Percentiles rank a stretch among this genome's conserved stretches.
phyloP scores from a whole-genome alignment of 1,284 basidiomycete genomes.

The Peniophora sp. region DNA sequence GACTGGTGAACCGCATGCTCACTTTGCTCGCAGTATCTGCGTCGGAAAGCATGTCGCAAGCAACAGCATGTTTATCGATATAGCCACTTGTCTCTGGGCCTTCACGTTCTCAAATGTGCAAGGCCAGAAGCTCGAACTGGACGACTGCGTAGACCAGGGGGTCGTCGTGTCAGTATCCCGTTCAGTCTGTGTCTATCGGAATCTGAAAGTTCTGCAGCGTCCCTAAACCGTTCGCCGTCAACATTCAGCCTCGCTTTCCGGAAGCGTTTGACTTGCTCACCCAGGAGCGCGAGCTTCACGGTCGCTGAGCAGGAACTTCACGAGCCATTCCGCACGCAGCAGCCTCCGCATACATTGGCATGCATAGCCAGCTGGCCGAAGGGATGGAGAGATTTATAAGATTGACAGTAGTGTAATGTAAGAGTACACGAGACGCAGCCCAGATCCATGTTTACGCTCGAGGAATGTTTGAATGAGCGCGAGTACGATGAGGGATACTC shows the following conservation, averaged over 20 bases:
- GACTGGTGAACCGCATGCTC: too few relatives aligned
- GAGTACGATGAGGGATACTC: too few relatives aligned
- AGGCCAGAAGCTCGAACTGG: neutral
- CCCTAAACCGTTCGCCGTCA: neutral
- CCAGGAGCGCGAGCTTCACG: neutral
- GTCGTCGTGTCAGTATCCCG: neutral
- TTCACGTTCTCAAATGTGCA: conserved; percentile 15
- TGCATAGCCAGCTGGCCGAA: too few relatives aligned
- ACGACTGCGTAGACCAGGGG: neutral
- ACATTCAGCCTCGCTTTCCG: conserved; percentile 1
- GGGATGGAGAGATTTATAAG: too few relatives aligned
- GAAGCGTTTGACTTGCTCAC: neutral
- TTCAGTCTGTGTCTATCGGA: too few relatives aligned
- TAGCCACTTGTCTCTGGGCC: conserved; percentile 24
- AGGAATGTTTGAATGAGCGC: too few relatives aligned
- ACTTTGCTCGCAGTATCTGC: conserved; percentile 15
- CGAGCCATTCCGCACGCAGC: too few relatives aligned
- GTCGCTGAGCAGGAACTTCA: too few relatives aligned
- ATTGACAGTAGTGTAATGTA: too few relatives aligned
- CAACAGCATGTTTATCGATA: conserved; percentile 22
- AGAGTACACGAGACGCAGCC: too few relatives aligned
- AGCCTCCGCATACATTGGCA: too few relatives aligned
- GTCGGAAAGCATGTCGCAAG: conserved; percentile 26
- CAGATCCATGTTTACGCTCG: too few relatives aligned
- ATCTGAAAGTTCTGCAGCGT: neutral